Percentiles rank a stretch among this genome's conserved stretches.
Conservation (phyloP, 2,329 filamentous ascomycete genomes). For the Clarireedia hainanense region DNA sequence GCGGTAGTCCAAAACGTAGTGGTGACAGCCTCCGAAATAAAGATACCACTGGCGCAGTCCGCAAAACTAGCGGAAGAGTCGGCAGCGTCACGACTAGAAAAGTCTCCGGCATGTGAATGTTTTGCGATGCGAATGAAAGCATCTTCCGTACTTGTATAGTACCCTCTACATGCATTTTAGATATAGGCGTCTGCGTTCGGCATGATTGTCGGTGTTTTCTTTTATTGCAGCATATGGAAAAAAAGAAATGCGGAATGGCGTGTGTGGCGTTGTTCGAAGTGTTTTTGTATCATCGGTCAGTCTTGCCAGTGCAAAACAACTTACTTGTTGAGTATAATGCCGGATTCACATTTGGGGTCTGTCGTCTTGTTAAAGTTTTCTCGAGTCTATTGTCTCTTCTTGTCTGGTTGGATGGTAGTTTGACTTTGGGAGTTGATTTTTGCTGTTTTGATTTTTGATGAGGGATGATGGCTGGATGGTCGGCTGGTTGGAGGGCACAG, state of each 20-base stretch:
- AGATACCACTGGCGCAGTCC: constrained; percentile 43
- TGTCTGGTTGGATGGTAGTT: neutral
- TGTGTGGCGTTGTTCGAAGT: constrained; percentile 5
- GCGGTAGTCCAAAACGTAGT: constrained; percentile 48
- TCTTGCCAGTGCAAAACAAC: constrained; percentile 6
- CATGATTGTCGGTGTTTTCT: constrained; percentile 1
- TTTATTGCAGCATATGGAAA: constrained; percentile 1
- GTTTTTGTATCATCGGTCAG: neutral
- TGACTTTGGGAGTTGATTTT: neutral
- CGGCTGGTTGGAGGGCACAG: neutral
- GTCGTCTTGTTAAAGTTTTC: neutral
- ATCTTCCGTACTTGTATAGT: constrained; percentile 23
- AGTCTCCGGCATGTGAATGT: constrained; percentile 27
- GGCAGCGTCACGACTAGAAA: constrained; percentile 44
- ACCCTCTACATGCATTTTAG: constrained; percentile 13
- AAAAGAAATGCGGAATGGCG: constrained; percentile 4
- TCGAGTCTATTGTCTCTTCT: neutral
- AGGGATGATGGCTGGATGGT: neutral
- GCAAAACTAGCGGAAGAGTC: constrained; percentile 59
- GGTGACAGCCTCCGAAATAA: constrained; percentile 42
- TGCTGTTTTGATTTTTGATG: neutral
- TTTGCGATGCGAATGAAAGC: constrained; percentile 13
- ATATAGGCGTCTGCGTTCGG: constrained; percentile 2
- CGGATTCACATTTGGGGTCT: neutral
- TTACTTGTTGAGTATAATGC: constrained; percentile 6